Conservation (phyloP, 2,329 filamentous ascomycete species). For the Chaetomium globosum region DNA sequence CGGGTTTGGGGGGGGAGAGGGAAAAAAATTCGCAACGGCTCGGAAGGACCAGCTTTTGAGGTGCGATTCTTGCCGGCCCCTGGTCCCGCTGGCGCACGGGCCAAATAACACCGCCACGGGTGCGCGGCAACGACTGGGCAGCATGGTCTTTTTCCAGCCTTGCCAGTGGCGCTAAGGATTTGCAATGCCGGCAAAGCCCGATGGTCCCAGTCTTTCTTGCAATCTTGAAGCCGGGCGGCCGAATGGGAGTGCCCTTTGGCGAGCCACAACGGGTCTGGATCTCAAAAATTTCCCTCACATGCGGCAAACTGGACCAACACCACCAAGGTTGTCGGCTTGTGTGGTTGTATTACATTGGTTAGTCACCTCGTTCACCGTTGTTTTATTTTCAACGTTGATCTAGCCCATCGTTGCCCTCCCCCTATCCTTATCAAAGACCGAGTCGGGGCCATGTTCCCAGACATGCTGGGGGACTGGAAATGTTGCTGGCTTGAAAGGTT, state of each 20-base stretch:
- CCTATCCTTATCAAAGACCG: conserved; percentile 7
- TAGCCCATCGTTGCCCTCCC: neutral
- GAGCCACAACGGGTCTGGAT: neutral
- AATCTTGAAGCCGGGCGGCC: conserved; percentile 25
- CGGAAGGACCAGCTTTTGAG: conserved; percentile 54
- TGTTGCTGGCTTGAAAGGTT: conserved; percentile 35
- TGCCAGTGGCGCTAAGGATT: conserved; percentile 31
- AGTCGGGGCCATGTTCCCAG: conserved; percentile 1
- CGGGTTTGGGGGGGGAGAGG: conserved; percentile 48
- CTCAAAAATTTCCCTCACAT: conserved; percentile 19
- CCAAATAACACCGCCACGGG: conserved; percentile 27
- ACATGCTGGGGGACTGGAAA: neutral
- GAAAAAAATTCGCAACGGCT: conserved; percentile 52
- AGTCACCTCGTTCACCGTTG: conserved; percentile 4
- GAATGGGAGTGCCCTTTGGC: conserved; percentile 23
- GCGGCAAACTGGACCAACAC: neutral
- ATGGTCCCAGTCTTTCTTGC: conserved; percentile 24
- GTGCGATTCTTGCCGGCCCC: conserved; percentile 57
- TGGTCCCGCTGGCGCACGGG: conserved; percentile 35
- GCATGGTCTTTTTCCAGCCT: conserved; percentile 24
- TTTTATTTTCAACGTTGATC: conserved; percentile 16
- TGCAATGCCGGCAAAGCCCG: conserved; percentile 38
- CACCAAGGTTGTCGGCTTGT: neutral
- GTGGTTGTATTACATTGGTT: neutral
- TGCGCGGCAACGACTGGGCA: conserved; percentile 31